Conservation (phyloP, 1,139 yeast species). For the Suhomyces bolitotheri region DNA sequence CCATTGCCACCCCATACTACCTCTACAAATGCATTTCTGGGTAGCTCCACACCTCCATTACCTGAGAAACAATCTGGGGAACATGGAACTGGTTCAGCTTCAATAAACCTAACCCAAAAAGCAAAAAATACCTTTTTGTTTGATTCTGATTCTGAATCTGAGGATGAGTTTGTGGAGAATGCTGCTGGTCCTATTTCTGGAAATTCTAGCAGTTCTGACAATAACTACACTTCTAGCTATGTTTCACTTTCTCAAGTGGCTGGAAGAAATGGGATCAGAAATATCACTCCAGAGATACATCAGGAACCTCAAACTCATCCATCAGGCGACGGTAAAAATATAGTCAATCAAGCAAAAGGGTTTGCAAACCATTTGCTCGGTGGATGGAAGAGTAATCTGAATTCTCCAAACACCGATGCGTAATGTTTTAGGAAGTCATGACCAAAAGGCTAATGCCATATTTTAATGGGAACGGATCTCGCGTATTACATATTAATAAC, state of each 20-base stretch:
- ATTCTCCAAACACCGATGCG: conserved; percentile 4
- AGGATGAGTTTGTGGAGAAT: conserved; percentile 28
- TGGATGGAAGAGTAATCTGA: conserved; percentile 27
- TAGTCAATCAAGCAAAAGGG: conserved; percentile 44
- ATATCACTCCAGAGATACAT: conserved; percentile 31
- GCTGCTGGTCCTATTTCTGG: conserved; percentile 1
- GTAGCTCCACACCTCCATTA: conserved; percentile 27
- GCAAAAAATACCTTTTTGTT: conserved; percentile 29
- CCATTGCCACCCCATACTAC: conserved; percentile 51
- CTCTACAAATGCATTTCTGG: conserved; percentile 46
- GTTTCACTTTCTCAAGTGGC: conserved; percentile 55
- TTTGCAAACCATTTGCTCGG: conserved; percentile 41
- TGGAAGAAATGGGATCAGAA: conserved; percentile 41
- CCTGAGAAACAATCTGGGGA: conserved; percentile 1
- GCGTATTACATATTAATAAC: conserved; percentile 6
- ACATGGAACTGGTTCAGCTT: neutral
- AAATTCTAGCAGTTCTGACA: conserved; percentile 1
- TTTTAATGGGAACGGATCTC: conserved; percentile 2
- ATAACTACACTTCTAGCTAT: conserved; percentile 28
- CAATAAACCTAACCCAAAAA: conserved; percentile 1
- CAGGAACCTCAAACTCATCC: conserved; percentile 5
- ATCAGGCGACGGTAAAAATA: conserved; percentile 15
- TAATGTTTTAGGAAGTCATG: conserved; percentile 1
- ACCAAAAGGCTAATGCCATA: neutral
- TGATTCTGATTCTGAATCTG: conserved; percentile 32